Percentiles rank a stretch among this genome's conserved stretches.
Evolutionary conservation across 768 basidiomycete species (phyloP).

Genomic region (Sutorius australiensis): DNA sequence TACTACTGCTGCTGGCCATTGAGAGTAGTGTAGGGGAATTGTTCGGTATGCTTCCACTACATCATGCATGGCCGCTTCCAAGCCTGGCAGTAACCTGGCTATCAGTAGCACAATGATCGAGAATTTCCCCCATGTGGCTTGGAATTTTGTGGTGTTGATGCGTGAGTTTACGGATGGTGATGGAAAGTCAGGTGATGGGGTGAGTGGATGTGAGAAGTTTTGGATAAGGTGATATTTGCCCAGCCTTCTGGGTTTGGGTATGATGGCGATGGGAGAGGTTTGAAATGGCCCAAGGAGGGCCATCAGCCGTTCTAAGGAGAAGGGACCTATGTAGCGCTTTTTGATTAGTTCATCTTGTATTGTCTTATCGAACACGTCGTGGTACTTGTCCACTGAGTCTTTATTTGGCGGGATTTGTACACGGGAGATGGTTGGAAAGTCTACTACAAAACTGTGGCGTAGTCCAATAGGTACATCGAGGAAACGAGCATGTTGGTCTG

Average conservation of each 20-base stretch:
- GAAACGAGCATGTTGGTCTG: background rate
- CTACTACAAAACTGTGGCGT: background rate
- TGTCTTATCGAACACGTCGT: background rate
- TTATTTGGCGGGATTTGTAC: background rate
- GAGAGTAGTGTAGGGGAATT: background rate
- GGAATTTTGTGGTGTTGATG: background rate
- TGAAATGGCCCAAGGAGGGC: background rate
- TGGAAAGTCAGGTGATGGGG: rapidly evolving
- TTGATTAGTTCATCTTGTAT: background rate
- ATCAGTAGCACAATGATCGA: background rate
- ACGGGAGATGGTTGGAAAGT: background rate
- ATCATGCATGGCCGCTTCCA: background rate
- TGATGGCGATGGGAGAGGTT: background rate
- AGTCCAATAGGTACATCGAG: background rate
- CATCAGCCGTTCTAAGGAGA: too few relatives aligned
- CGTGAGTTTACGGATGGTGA: background rate
- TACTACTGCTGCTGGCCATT: background rate
- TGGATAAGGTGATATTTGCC: background rate
- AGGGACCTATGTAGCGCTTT: background rate
- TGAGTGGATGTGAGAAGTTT: background rate
- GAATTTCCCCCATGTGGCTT: background rate
- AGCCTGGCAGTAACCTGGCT: background rate
- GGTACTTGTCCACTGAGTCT: background rate
- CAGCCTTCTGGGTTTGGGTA: background rate
- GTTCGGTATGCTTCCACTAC: background rate